Evolutionary conservation across 805 yeast genomes (phyloP).

Genomic region (Metschnikowia arizonensis): DNA sequence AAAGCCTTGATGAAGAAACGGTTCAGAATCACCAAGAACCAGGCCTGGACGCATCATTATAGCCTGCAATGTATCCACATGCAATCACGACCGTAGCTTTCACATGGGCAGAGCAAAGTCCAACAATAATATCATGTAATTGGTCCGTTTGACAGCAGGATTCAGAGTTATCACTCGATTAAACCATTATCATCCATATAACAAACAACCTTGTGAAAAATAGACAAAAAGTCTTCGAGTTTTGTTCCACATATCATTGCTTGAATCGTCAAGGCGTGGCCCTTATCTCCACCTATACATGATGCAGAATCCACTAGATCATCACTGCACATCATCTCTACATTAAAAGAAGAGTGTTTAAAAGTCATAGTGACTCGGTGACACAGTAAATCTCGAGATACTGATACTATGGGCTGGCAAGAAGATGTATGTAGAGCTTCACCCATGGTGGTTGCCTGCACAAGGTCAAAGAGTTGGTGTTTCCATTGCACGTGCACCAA

Average conservation of each 20-base stretch:
- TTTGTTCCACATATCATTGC: constrained; percentile 9
- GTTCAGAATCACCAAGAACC: too few species aligned
- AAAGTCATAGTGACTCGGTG: constrained; percentile 18
- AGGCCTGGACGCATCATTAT: too few species aligned
- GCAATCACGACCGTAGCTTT: too few species aligned
- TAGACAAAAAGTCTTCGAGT: neutral
- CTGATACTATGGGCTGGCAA: constrained; percentile 11
- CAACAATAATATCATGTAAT: too few species aligned
- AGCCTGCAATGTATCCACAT: too few species aligned
- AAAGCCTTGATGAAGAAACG: too few species aligned
- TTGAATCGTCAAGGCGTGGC: constrained; percentile 7
- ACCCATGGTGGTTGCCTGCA: constrained; percentile 7
- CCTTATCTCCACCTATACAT: constrained; percentile 3
- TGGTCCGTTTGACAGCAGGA: too few species aligned
- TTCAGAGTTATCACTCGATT: constrained; percentile 7
- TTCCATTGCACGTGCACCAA: constrained; percentile 29
- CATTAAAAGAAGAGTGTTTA: constrained; percentile 6
- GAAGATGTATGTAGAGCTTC: neutral
- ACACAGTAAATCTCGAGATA: constrained; percentile 26
- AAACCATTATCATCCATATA: constrained; percentile 6
- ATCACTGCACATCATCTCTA: constrained; percentile 23
- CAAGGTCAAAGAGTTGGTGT: constrained; percentile 26
- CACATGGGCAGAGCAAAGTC: too few species aligned
- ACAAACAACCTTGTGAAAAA: constrained; percentile 5
- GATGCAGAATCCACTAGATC: constrained; percentile 11